Conservation (phyloP, 2,329 filamentous ascomycete genomes). For the Alternaria sp. region DNA sequence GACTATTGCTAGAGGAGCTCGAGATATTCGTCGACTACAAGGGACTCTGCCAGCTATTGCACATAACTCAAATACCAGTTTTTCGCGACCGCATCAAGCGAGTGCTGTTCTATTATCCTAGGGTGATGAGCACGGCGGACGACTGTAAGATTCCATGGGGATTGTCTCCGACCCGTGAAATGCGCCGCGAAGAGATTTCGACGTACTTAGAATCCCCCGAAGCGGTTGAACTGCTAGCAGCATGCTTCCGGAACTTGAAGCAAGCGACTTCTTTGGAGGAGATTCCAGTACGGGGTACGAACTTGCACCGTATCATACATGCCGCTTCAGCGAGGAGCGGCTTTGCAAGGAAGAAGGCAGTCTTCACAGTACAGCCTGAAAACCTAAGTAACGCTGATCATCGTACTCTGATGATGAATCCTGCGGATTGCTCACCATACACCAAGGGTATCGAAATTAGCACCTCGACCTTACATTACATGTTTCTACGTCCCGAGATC, state of each 20-base stretch:
- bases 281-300: neutral
- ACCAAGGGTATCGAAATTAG: neutral
- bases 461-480: neutral
- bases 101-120: neutral
- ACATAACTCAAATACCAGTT: neutral
- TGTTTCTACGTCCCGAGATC: neutral
- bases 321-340: neutral
- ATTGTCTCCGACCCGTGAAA: neutral
- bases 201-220: neutral
- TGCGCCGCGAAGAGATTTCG: neutral
- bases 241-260: neutral
- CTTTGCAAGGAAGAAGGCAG: neutral
- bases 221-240: neutral
- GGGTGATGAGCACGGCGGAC: neutral
- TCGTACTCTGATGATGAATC: neutral
- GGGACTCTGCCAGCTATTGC: neutral
- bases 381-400: neutral
- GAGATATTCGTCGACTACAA: neutral
- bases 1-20: neutral
- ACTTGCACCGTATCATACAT: neutral
- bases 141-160: neutral
- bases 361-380: neutral
- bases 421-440: neutral
- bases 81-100: neutral
- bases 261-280: neutral